Evolutionary conservation across 306 rosid genomes (phyloP), one percentile per base, ranked within the genome.

Genomic region (Oxytropis ochrocephala): DNA sequence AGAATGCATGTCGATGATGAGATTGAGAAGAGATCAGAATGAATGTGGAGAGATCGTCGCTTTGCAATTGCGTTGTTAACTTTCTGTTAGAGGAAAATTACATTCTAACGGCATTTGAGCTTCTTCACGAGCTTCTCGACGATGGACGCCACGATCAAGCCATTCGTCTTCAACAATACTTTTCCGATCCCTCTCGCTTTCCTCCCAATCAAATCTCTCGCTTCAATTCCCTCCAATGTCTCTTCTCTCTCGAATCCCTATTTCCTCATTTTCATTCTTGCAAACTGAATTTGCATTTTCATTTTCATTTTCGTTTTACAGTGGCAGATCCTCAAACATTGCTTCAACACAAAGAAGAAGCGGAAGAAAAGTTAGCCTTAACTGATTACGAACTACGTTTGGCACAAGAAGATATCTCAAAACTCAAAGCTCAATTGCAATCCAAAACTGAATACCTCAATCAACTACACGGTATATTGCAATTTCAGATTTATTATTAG

Each of bases 41-140:
- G 97, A 85, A 94, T 55, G 88, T 88, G 50, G 92, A 85, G 83
- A 83, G 87, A 75, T 80, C 96, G 4, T 91, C 99, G 60, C 66
- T 94, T 52, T 91, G 91, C 87, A 94, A 91, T 79, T 89, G 88
- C 75, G 99, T 91, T n/a, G 99, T 94, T 17, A 94, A 94, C 80
- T 94, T 94, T 75, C 84, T 94, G 24, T 79, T 94, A 24, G 99
- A 94, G 66, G 99, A 94, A 86, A 94, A 86, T 76, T 94, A 91
- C 84, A 52, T 87, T 44, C 85, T 94, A 21, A 87, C 97, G 0
- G 99, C 99, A 2, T 94, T 94, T 47, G 97, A 94, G 88, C 99
- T 94, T 11, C 99, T 94, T 53, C 99, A 94, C 52, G 99, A 94
- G 88, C 99, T 94, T 51, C 96, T 88, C 54, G 95, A 91, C 11